These are phyloP conservation scores for Fusarium sp. DNA, from an alignment of 2,329 filamentous ascomycete species.

Conservation along the genomic window DNA sequence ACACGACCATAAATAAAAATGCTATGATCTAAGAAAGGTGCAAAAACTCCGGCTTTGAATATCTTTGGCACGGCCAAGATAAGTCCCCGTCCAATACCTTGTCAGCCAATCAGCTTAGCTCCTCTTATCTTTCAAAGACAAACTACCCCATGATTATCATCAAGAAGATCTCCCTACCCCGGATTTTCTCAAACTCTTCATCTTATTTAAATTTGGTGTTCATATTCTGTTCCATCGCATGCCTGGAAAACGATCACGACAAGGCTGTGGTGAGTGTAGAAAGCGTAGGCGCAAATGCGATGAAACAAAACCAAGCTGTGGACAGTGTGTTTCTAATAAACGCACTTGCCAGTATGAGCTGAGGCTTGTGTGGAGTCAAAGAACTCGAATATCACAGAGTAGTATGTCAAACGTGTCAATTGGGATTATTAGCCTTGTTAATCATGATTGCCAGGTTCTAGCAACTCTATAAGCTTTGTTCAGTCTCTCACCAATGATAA, in stretches of 20 bases:
- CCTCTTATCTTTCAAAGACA: not conserved
- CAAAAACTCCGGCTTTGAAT: too few relatives aligned
- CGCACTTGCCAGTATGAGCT: constrained; percentile 45
- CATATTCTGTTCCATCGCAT: constrained; percentile 13
- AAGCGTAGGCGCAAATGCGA: constrained; percentile 49
- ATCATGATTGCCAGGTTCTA: too few relatives aligned
- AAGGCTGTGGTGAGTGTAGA: constrained; percentile 50
- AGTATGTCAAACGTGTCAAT: not conserved
- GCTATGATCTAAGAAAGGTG: too few relatives aligned
- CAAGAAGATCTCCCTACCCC: not conserved
- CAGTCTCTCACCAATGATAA: too few relatives aligned
- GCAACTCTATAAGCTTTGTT: too few relatives aligned
- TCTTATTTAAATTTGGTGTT: too few relatives aligned
- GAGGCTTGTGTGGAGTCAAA: constrained; percentile 45
- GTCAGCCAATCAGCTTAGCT: not conserved
- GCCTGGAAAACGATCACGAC: constrained; percentile 45
- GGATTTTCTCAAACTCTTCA: not conserved
- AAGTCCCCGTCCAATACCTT: not conserved
- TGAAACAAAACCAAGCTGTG: constrained; percentile 46
- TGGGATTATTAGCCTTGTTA: fast-evolving
- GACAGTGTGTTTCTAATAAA: constrained; percentile 36
- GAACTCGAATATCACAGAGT: not conserved
- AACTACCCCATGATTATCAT: not conserved
- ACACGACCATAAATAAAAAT: too few relatives aligned
- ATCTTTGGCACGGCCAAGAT: not conserved